These are phyloP conservation scores for Apiospora pterosperma DNA, from an alignment of 2,329 filamentous ascomycete genomes.

Conservation along the genomic window DNA sequence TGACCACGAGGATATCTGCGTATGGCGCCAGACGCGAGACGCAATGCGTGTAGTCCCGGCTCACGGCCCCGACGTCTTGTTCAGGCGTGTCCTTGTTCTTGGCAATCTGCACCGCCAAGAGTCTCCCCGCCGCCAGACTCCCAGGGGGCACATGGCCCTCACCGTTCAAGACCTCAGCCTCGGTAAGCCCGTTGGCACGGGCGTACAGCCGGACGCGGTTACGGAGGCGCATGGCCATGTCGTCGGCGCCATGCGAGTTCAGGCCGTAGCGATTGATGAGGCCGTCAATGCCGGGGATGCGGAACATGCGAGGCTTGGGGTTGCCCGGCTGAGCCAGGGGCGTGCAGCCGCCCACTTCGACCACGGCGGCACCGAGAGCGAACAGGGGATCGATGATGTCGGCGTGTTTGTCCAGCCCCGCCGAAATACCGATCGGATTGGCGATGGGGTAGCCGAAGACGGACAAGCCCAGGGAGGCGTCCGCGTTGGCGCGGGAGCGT, in stretches of 20 bases:
- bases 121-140: conserved; percentile 69
- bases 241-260: conserved; percentile 86
- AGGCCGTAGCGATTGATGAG: conserved; percentile 95
- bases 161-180: conserved; percentile 73
- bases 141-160: conserved; percentile 76
- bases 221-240: conserved; percentile 75
- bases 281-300: conserved; percentile 76
- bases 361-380: conserved; percentile 77
- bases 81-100: conserved; percentile 96
- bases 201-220: conserved; percentile 78
- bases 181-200: conserved; percentile 64
- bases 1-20: conserved; percentile 95
- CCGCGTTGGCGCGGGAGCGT: conserved; percentile 42
- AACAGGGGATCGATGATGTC: conserved; percentile 84
- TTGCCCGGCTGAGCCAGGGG: conserved; percentile 87
- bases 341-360: conserved; percentile 90
- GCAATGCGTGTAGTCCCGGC: conserved; percentile 82
- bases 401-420: conserved; percentile 90
- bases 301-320: conserved; percentile 81
- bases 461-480: conserved; percentile 34
- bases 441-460: conserved; percentile 75
- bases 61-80: conserved; percentile 76
- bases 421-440: conserved; percentile 94
- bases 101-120: conserved; percentile 88
- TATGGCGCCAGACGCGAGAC: conserved; percentile 80